Base-by-base conservation (phyloP, 2,329 filamentous ascomycete species). In the Gliomastix tumulicola region DNA sequence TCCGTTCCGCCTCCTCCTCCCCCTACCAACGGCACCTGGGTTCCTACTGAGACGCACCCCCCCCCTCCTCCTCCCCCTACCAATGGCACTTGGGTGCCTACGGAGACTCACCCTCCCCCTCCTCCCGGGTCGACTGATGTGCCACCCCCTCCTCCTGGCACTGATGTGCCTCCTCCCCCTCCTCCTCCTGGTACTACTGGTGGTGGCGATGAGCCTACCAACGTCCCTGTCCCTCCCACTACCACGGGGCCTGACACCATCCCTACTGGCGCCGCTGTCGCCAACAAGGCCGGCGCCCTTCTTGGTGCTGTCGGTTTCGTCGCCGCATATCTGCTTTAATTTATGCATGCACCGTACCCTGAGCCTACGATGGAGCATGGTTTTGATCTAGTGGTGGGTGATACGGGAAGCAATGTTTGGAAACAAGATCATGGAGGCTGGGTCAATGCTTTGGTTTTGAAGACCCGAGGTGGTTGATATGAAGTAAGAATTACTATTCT, bases 241-340 rank as follows among this genome's bases (percentile, higher is more conserved):
- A 32, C 12, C 25, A 27, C 31, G 18, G 25, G 21, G 7, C 21
- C 32, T n/a, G 20, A 48, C 27, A 33, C 51, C 30, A 39, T 49
- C 30, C 53, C 50, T 28, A 48, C 55, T 33, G 46, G 45, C 16
- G 57, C 43, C 32, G 51, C 54, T 10, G 48, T 43, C 20, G 41
- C 44, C 39, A 62, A 59, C 46, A 44, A 44, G 6, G 55, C 50
- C 28, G 57, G 55, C 21, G 53, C 51, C 28, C 55, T 56, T 17
- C 49, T 60, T 10, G 50, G 63, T 18, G 65, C 57, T 7, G 49
- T 56, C 11, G 68, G 63, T 17, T 39, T 66, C 21, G 44, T 59
- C 9, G 65, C 55, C 32, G 63, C 53, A 37, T 63, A 57, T 45
- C 50, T 71, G 39, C 40, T 71, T 36, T 72, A 61, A 60, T n/a